Evolutionary conservation across 2,329 filamentous ascomycete species (phyloP).

Genomic region (Calycina herbarum): DNA sequence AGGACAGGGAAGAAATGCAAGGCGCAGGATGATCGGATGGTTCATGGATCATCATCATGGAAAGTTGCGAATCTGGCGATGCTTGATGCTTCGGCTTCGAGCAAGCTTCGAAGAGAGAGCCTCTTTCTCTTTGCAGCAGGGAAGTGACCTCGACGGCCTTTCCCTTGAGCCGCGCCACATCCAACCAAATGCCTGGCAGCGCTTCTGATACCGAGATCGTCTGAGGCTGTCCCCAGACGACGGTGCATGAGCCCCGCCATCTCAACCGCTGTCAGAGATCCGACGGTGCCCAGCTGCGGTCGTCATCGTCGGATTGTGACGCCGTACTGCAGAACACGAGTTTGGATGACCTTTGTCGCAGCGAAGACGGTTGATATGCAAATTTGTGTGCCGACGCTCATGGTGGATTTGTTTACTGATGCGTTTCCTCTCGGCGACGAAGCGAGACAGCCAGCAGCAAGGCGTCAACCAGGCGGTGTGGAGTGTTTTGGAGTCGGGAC

Average conservation of each 20-base stretch:
- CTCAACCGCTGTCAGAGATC: constrained; percentile 18
- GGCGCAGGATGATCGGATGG: constrained; percentile 13
- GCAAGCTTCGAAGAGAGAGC: constrained; percentile 4
- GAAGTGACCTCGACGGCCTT: constrained; percentile 1
- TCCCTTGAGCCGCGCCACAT: constrained; percentile 17
- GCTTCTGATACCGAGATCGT: constrained; percentile 21
- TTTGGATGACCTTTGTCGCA: constrained; percentile 1
- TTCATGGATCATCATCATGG: constrained; percentile 8
- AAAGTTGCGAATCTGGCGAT: not conserved
- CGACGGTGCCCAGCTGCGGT: constrained; percentile 9
- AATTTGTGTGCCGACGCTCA: not conserved
- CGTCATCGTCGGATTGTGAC: constrained; percentile 11
- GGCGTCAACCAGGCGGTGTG: not conserved
- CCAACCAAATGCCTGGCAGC: constrained; percentile 10
- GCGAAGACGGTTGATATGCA: constrained; percentile 4
- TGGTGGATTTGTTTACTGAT: not conserved
- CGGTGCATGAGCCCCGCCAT: constrained; percentile 14
- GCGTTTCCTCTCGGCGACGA: constrained; percentile 2
- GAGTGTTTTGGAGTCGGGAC: constrained; percentile 1
- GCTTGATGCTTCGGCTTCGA: constrained; percentile 3
- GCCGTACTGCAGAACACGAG: constrained; percentile 8
- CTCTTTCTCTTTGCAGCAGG: not conserved
- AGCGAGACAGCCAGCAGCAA: not conserved
- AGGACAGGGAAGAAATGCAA: not conserved
- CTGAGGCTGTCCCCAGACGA: constrained; percentile 12